Evolutionary conservation across 1,139 yeast species (phyloP), one percentile per base, ranked within the genome.

Genomic region (Yamadazyma conglobata): DNA sequence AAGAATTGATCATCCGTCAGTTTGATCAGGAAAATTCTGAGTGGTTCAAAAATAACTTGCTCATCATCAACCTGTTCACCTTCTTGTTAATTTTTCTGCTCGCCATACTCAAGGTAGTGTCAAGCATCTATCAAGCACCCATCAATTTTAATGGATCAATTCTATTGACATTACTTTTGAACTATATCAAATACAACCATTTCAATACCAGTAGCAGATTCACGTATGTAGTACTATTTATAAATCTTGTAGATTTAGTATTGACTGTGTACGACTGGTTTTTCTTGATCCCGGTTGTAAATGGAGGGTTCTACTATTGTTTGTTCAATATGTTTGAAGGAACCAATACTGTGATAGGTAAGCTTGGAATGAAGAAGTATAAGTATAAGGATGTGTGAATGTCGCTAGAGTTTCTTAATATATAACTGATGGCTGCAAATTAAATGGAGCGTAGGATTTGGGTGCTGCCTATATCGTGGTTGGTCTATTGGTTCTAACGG

Each of bases 371-470:
- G 6, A 39, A 44, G 33, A 48, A 37, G 32, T 54, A 54, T 29
- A 54, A 54, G 34, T 54, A 46, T 34, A 54, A 54, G 32, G 42
- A 42, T 35, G 57, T 44, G 10, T 52, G n/a, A n/a, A n/a, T n/a
- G n/a, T n/a, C n/a, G n/a, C n/a, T n/a, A n/a, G n/a, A n/a, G n/a
- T n/a, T n/a, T n/a, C n/a, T n/a, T n/a, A n/a, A n/a, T n/a, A n/a
- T n/a, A n/a, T n/a, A n/a, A n/a, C n/a, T n/a, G n/a, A n/a, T n/a
- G n/a, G n/a, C n/a, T n/a, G n/a, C n/a, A n/a, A n/a, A n/a, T n/a
- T n/a, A n/a, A n/a, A n/a, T n/a, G n/a, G n/a, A n/a, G n/a, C n/a
- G n/a, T n/a, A n/a, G n/a, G n/a, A n/a, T n/a, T n/a, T n/a, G n/a
- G n/a, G n/a, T n/a, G n/a, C n/a, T n/a, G n/a, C n/a, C n/a, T n/a